Evolutionary conservation across 768 basidiomycete species (phyloP), one percentile per base, ranked within the genome.

Genomic region (Russula griseocarnosa): DNA sequence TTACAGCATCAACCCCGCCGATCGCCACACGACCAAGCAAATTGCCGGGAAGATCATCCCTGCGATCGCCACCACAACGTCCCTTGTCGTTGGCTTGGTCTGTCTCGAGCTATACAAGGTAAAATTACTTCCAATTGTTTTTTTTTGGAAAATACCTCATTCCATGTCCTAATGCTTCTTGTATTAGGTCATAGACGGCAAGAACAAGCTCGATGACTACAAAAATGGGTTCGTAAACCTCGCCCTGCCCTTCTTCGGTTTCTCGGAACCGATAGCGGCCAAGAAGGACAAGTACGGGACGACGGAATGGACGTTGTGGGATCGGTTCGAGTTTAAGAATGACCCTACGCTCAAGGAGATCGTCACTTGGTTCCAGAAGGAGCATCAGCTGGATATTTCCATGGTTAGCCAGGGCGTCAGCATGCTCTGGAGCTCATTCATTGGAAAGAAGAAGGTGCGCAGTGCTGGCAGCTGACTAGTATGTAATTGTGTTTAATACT

Each of bases 11-110:
- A 81, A 83, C 55, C 77, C 82, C 22, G 93, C 95, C 16, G 92
- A 95, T 75, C 83, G 86, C 58, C 95, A 98, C 77, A 83, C 86
- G 57, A 98, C 97, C 47, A 98, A 98, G 79, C 91, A 94, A 75
- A 96, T 98, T 71, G 95, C 95, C 16, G 96, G 97, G 55, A 98
- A 98, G 81, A 98, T 98, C 73, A 98, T 99, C 67, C 97, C 97
- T 62, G 97, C 97, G 24, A 98, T 98, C 71, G 96, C 95, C n/a
- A 98, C 96, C 6, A 98, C 96, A 5, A 98, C 97, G 1, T 88
- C 94, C 20, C 83, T 98, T 55, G 91, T 97, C 54, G 93, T 93
- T n/a, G 96, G 96, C 22, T 76, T 98, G 62, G 92, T 96, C 52
- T 98, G 96, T 75, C 76, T 98, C 57, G 97, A 99, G 77, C 83